Base-by-base conservation (phyloP, 2,329 filamentous ascomycete genomes). In the Paracoccidioides lutzii region DNA sequence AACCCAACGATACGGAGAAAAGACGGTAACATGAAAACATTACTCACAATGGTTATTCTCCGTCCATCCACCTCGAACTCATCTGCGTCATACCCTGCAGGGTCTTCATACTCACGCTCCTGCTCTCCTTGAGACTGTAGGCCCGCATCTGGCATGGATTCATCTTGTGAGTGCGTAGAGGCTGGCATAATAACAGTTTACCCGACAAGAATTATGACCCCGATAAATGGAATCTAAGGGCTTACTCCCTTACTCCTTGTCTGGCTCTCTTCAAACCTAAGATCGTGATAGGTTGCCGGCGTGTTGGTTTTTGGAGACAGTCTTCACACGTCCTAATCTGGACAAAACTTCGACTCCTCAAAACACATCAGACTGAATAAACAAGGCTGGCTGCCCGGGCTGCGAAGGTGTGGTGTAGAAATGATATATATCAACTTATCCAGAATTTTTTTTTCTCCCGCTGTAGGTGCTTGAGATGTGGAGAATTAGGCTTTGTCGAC, bases 41-140 rank as follows among this genome's bases (percentile, higher is more conserved):
- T 5, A 52, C 59, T 48, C 69, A 87, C 83, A 67, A 87, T 80
- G 60, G 78, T 76, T 48, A 87, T 81, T 62, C 81, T 75, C 70
- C 82, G 81, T 52, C 72, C 68, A 8, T 69, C 68, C 43, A 69
- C 55, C 45, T 67, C 65, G 37, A 66, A 46, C 5, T 59, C 55
- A 58, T 78, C 75, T 28, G 72, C 69, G 52, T 78, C 75, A 55
- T 78, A 75, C 52, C 78, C 76, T 30, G 73, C 69, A 32, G 75
- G 69, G 8, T 74, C 71, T 15, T 77, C 72, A 43, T 75, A 70
- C 53, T 60, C 52, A 38, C 42, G 60, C 22, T 66, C 60, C 9
- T 65, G 60, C 35, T 62, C 58, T 22, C 22, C 22, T 6, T 38
- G 45, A 6, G 33, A 15, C 10, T 44, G 45, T 12, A 43, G 52